Conservation (phyloP, 441 rosid species). For the Corymbia citriodora region DNA sequence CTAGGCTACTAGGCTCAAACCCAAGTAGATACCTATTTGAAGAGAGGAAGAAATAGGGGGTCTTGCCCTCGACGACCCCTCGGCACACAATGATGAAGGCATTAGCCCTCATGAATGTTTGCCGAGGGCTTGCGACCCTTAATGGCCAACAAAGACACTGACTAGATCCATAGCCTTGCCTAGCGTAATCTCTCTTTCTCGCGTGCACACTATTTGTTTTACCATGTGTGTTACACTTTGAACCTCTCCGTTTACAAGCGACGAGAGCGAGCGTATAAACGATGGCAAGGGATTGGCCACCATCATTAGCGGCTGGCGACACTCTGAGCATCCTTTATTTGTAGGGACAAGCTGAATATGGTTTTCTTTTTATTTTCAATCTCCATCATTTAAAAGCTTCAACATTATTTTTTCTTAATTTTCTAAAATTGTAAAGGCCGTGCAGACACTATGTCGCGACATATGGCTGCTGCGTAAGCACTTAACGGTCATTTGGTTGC, state of each 20-base stretch:
- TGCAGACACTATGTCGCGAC: too few relatives aligned
- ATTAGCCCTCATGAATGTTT: background rate
- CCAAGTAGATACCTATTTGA: too few relatives aligned
- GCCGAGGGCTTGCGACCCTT: background rate
- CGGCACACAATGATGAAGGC: background rate
- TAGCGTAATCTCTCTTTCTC: rapidly evolving
- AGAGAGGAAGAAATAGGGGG: too few relatives aligned
- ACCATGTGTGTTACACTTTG: background rate
- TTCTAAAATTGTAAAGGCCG: background rate
- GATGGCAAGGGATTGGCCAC: background rate
- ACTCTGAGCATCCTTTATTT: background rate
- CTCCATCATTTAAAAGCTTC: background rate
- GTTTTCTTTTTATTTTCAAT: background rate
- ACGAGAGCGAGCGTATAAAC: background rate
- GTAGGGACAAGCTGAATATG: background rate
- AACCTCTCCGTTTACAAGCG: background rate
- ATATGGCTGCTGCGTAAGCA: too few relatives aligned
- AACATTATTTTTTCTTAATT: background rate
- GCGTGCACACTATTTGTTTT: too few relatives aligned
- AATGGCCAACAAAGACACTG: background rate
- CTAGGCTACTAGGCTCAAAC: too few relatives aligned
- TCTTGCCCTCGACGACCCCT: too few relatives aligned
- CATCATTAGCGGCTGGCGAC: background rate
- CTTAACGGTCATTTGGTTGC: too few relatives aligned
- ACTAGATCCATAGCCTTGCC: background rate